Evolutionary conservation across 441 rosid species (phyloP).

Genomic region (Bruguiera hainesii): DNA sequence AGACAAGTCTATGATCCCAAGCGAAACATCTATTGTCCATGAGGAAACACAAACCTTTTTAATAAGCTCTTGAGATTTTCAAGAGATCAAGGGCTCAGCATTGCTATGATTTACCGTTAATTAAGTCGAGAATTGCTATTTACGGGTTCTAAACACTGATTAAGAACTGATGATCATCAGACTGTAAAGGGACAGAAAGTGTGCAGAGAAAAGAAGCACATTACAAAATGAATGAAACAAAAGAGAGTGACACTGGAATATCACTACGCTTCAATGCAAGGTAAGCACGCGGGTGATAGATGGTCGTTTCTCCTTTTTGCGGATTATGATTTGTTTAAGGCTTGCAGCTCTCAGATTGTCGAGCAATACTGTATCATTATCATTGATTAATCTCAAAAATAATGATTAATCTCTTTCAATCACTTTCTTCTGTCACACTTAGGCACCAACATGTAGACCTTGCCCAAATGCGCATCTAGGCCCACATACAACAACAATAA

Average conservation of each 20-base stretch:
- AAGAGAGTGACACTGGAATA: constrained; percentile 42
- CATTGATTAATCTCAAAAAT: constrained; percentile 29
- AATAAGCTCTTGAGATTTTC: not conserved
- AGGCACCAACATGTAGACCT: constrained; percentile 57
- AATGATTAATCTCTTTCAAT: constrained; percentile 31
- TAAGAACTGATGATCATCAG: constrained; percentile 33
- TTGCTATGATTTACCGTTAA: constrained; percentile 2
- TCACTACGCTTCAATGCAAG: constrained; percentile 12
- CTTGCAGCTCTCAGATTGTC: constrained; percentile 41
- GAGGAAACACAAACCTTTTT: not conserved
- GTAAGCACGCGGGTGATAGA: constrained; percentile 9
- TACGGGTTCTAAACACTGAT: constrained; percentile 16
- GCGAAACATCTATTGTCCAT: not conserved
- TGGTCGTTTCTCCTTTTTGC: not conserved
- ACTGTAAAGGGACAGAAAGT: constrained; percentile 11
- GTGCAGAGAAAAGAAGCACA: constrained; percentile 20
- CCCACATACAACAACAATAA: constrained; percentile 37
- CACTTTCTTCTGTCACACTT: constrained; percentile 43
- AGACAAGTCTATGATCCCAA: constrained; percentile 11
- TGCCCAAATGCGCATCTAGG: constrained; percentile 30
- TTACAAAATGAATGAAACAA: constrained; percentile 45
- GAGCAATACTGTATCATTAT: constrained; percentile 29
- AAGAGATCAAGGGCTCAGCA: constrained; percentile 12
- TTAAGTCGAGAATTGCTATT: constrained; percentile 23
- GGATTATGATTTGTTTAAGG: constrained; percentile 27